Conservation (phyloP, 164 flowering plant genomes). For the Aristolochia contorta region DNA sequence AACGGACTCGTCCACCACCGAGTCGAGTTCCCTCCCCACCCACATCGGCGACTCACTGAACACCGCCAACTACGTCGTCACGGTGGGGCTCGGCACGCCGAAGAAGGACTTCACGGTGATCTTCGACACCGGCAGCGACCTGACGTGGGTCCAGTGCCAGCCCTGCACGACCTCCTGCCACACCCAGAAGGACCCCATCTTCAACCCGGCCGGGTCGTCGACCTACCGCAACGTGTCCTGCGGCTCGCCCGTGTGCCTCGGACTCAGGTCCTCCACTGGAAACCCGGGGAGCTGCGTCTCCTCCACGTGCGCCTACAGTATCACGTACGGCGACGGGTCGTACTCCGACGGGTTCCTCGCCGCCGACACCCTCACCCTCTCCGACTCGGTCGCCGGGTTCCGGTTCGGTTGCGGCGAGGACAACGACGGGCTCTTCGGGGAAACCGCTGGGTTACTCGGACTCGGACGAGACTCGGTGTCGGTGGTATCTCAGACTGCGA, state of each 20-base stretch:
- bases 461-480: slow-evolving; percentile 36
- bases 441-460: slow-evolving; percentile 42
- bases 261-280: slow-evolving; percentile 30
- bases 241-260: slow-evolving; percentile 15
- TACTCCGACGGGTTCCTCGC: slow-evolving; percentile 33
- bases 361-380: slow-evolving; percentile 22
- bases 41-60: slow-evolving; percentile 29
- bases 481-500: slow-evolving; percentile 28
- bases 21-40: slow-evolving; percentile 18
- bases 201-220: slow-evolving; percentile 26
- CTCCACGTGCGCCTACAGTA: slow-evolving; percentile 33
- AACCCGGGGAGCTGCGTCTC: slow-evolving; percentile 17
- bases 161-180: slow-evolving; percentile 44
- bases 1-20: background rate
- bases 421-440: slow-evolving; percentile 40
- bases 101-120: slow-evolving; percentile 29
- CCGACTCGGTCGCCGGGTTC: slow-evolving; percentile 20
- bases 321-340: slow-evolving; percentile 43
- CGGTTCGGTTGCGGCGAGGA: slow-evolving; percentile 53
- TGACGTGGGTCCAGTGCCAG: slow-evolving; percentile 57
- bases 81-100: slow-evolving; percentile 65
- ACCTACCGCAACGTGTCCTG: slow-evolving; percentile 34
- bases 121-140: slow-evolving; percentile 38
- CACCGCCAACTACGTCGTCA: slow-evolving; percentile 48
- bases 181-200: slow-evolving; percentile 31